Base-by-base conservation (phyloP, 495 filamentous ascomycete species). In the Cladorrhinum samala region DNA sequence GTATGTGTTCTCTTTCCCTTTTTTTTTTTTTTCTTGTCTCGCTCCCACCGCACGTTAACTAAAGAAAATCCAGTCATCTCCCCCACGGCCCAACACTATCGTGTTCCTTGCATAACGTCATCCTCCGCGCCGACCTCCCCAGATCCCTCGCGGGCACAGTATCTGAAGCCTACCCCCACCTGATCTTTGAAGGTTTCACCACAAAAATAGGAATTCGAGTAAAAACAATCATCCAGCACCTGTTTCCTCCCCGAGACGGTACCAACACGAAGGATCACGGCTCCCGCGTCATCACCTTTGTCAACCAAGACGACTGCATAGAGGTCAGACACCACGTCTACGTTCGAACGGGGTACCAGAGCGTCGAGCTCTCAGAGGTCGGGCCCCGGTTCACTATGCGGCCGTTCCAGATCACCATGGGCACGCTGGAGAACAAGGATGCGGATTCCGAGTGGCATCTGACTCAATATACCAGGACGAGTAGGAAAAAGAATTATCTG, bases 381-480 rank as follows among this genome's bases (percentile, higher is more conserved):
- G 93, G 93, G 0, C 93, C 93, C 3, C 77, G 93, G 51, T 95
- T 97, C 86, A 94, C 91, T 4, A 94, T 99, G 91, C 81, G 87
- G 62, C 77, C 91, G 21, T 99, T 97, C 71, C 89, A 95, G 68
- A 95, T 99, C 54, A 78, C 90, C 44, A 84, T 87, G 49, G 92
- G 93, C n/a, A 93, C 92, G 2, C 73, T 95, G 42, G 93, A 96
- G 64, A 94, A 92, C 61, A 95, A 94, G 58, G 88, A 90, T 58
- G 92, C 91, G n/a, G 94, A 97, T 75, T 81, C 88, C 27, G 94
- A 98, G 69, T 98, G 93, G 93, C 83, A 87, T 48, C 72, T 97
- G 56, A 93, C 86, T 52, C 91, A 96, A 62, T 98, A 95, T 66
- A 98, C 92, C 1, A 83, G 93, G 60, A 96, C 91, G 27, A 83